phyloP scores from a whole-genome alignment of 2,329 filamentous ascomycete species.

The Botrytis galanthina region DNA sequence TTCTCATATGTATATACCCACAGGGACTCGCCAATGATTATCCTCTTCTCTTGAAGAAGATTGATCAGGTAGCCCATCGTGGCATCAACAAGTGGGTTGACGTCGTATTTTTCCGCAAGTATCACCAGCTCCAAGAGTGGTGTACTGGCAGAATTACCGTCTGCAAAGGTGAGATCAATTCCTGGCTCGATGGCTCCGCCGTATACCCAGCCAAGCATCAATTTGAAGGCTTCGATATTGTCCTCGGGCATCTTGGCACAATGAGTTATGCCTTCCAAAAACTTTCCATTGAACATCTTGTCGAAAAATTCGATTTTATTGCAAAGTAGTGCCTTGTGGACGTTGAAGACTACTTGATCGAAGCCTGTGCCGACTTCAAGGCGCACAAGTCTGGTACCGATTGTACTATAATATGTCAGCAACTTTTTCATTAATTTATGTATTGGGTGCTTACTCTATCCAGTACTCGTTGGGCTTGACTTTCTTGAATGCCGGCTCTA shows the following conservation, averaged over 20 bases:
- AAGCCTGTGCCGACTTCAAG: neutral
- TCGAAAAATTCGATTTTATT: conserved; percentile 25
- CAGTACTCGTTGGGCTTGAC: neutral
- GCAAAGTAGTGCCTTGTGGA: conserved; percentile 22
- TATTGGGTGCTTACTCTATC: neutral
- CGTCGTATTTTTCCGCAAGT: neutral
- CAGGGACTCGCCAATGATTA: neutral
- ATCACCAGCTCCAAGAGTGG: neutral
- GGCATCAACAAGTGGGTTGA: neutral
- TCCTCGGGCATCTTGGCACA: conserved; percentile 23
- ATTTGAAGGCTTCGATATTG: conserved; percentile 12
- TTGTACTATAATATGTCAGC: neutral
- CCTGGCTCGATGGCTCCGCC: neutral
- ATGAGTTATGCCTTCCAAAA: conserved; percentile 11
- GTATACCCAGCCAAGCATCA: conserved; percentile 25
- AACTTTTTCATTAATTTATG: too few relatives aligned
- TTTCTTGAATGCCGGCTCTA: neutral
- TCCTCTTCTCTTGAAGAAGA: neutral
- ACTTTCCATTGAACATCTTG: conserved; percentile 23
- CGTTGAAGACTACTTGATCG: neutral
- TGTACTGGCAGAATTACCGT: too few relatives aligned
- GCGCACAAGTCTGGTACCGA: neutral
- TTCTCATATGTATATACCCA: neutral
- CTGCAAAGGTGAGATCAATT: too few relatives aligned
- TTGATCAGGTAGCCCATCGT: neutral